Conservation (phyloP, 306 rosid genomes). For the Cotoneaster glaucophyllus region DNA sequence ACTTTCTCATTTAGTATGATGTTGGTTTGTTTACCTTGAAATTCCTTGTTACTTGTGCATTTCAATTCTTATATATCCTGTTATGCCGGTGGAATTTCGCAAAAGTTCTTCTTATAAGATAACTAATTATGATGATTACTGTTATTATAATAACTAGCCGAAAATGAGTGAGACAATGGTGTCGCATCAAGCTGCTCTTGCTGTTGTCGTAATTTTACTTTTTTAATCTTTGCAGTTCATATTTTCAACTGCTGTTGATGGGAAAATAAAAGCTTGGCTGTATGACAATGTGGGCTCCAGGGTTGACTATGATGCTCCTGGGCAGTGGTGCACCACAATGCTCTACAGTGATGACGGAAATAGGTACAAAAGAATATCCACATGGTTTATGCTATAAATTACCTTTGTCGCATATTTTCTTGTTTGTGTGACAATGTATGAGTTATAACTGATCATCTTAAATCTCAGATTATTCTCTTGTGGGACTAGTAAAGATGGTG, state of each 20-base stretch:
- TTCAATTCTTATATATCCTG: not conserved
- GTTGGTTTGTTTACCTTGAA: not conserved
- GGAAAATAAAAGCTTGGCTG: constrained; percentile 71
- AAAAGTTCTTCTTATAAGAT: not conserved
- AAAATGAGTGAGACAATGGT: not conserved
- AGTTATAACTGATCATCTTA: not conserved
- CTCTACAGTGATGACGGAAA: constrained; percentile 72
- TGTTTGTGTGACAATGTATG: not conserved
- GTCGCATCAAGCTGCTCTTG: not conserved
- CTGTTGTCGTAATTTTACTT: not conserved
- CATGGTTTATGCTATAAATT: not conserved
- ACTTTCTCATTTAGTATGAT: not conserved
- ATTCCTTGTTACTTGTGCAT: not conserved
- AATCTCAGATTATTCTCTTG: constrained; percentile 58
- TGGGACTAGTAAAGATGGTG: constrained; percentile 74
- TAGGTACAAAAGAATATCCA: constrained; percentile 27
- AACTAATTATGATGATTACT: not conserved
- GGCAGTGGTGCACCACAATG: constrained; percentile 62
- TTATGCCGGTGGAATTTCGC: not conserved
- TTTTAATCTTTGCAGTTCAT: constrained; percentile 42
- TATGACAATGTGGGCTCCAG: constrained; percentile 60
- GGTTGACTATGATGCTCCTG: constrained; percentile 77
- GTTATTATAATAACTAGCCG: not conserved
- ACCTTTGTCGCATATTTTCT: not conserved
- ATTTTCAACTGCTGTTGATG: constrained; percentile 71